Base-by-base conservation (phyloP, 176 grass and related monocot species). In the Triticum urartu region DNA sequence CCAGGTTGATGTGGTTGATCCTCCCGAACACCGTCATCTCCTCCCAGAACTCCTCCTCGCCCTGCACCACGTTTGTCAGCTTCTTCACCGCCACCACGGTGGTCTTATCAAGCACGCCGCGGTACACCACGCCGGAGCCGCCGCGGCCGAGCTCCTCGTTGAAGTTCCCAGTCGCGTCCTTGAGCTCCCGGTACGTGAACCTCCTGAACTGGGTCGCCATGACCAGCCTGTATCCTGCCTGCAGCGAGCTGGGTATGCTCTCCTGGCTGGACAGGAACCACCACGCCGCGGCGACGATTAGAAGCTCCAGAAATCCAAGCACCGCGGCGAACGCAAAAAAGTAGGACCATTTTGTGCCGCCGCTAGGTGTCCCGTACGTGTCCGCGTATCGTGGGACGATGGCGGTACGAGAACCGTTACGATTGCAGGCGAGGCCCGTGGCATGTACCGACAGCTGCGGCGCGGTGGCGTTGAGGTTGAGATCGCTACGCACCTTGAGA, bases 1-100 rank as follows among this genome's bases (percentile, higher is more conserved):
- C 85, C 20, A 97, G 58, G 28, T 97, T 97, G 6, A 96, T 93
- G 64, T 97, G 94, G 82, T 97, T 90, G 70, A 96, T 93, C 62
- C 85, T 76, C 13, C 85, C 89, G 54, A 97, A 88, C 21, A 97
- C 9, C 14, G 78, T 85, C 74, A 97, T 84, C 50, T 97, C 89
- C 39, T 79, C 85, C 85, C 75, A 84, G 66, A 97, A 93, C 18
- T 97, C 94, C 63, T 93, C 87, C 63, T 93, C 87, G 1, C 85
- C 79, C 18, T 86, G 63, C n/a, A 32, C 45, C 32, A 80, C 73
- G 34, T 87, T 68, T 26, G 61, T 85, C 9, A 93, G 86, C 79
- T 88, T 92, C 86, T 93, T 97, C 17, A 93, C 89, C 0, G 91
- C 91, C 5, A 97, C 83, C 2, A 97, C 68, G 58, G 64, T 76